Evolutionary conservation across 306 rosid species (phyloP).

Genomic region (Malus sylvestris): DNA sequence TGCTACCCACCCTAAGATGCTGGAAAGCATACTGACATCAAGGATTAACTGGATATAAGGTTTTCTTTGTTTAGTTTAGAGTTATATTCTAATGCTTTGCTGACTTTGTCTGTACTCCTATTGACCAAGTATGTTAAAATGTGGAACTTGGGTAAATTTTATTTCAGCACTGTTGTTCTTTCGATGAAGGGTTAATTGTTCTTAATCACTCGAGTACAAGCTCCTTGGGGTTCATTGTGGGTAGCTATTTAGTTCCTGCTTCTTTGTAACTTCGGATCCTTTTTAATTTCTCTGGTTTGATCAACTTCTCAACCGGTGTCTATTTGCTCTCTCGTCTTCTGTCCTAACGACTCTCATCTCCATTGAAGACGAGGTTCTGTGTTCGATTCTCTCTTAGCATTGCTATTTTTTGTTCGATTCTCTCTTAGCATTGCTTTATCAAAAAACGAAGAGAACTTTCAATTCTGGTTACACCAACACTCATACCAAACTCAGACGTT

Average conservation of each 20-base stretch:
- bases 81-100: not conserved
- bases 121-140: not conserved
- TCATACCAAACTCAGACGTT: too few relatives aligned
- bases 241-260: not conserved
- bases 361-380: not conserved
- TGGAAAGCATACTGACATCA: slow-evolving; percentile 17
- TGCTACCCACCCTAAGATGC: not conserved
- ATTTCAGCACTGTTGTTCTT: not conserved
- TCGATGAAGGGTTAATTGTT: too few relatives aligned
- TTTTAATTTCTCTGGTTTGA: not conserved
- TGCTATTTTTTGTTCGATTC: not conserved
- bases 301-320: not conserved
- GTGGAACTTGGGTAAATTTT: not conserved
- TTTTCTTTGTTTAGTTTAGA: not conserved
- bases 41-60: slow-evolving; percentile 2
- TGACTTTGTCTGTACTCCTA: not conserved
- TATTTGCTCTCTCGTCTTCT: not conserved
- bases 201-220: too few relatives aligned
- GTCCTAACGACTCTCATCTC: not conserved
- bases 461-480: too few relatives aligned
- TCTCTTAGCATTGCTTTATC: not conserved
- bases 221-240: not conserved
- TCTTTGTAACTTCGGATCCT: not conserved
- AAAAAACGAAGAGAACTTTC: too few relatives aligned
- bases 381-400: not conserved